Percentiles rank a stretch among this genome's conserved stretches.
These are phyloP conservation scores for Lizonia empirigonia DNA, from an alignment of 2,329 filamentous ascomycete genomes.

Conservation along the genomic window DNA sequence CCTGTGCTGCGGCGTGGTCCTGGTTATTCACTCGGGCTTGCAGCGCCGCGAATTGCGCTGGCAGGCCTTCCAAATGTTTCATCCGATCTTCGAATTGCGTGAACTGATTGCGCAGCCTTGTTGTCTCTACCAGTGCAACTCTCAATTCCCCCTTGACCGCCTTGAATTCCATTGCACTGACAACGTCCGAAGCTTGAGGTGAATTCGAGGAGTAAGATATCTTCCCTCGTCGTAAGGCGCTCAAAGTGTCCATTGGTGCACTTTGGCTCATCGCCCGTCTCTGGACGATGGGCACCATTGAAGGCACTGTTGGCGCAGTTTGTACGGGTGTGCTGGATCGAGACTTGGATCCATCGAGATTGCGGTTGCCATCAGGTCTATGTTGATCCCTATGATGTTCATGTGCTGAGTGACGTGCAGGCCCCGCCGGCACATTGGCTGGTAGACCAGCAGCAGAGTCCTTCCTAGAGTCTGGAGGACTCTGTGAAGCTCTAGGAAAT, in stretches of 20 bases:
- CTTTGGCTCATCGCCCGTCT: background rate
- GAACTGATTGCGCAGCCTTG: background rate
- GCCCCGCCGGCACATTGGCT: slow-evolving; percentile 4
- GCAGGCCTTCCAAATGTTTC: background rate
- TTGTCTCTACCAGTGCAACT: background rate
- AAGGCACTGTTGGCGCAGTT: slow-evolving; percentile 26
- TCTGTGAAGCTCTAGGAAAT: background rate
- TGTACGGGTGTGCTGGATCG: slow-evolving; percentile 27
- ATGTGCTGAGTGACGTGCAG: slow-evolving; percentile 7
- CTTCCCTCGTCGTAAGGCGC: background rate
- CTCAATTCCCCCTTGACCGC: background rate
- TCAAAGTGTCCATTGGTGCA: background rate
- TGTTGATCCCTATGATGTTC: slow-evolving; percentile 17
- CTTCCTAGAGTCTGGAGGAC: slow-evolving; percentile 17
- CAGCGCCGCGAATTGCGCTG: background rate
- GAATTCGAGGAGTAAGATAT: background rate
- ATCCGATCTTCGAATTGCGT: background rate
- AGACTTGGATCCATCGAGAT: background rate
- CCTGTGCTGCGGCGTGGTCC: background rate
- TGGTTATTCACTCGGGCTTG: background rate
- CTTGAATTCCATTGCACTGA: background rate
- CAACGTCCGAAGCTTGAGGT: background rate
- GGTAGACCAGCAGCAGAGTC: slow-evolving; percentile 16
- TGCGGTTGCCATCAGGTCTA: slow-evolving; percentile 10
- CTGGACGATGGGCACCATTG: slow-evolving; percentile 24